Percentiles rank a stretch among this genome's conserved stretches.
Evolutionary conservation across 2,329 filamentous ascomycete species (phyloP).

Genomic region (Clonostachys solani): DNA sequence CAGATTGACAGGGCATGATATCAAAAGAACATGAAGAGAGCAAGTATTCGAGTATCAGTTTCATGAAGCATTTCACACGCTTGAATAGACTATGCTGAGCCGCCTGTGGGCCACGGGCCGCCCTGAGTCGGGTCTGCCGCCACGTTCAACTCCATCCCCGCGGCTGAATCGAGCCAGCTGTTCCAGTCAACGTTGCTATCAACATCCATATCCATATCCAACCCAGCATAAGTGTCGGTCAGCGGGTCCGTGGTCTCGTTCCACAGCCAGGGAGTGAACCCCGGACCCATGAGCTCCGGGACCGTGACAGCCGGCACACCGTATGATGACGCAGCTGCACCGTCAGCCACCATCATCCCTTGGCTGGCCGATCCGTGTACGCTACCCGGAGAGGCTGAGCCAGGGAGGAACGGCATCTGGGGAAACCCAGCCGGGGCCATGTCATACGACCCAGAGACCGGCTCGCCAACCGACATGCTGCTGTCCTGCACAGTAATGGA

Average conservation of each 20-base stretch:
- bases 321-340: background rate
- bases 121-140: too few species aligned
- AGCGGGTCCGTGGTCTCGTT: constrained; percentile 14
- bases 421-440: background rate
- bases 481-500: background rate
- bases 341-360: background rate
- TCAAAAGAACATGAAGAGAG: too few species aligned
- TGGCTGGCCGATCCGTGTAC: background rate
- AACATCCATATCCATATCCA: constrained; percentile 20
- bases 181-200: constrained; percentile 26
- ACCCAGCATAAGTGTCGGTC: constrained; percentile 12
- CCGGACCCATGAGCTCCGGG: constrained; percentile 2
- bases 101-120: too few species aligned
- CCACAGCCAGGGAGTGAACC: constrained; percentile 25
- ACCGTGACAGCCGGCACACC: background rate
- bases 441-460: background rate
- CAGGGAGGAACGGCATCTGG: too few species aligned
- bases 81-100: too few species aligned
- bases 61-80: too few species aligned
- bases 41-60: too few species aligned
- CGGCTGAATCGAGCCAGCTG: constrained; percentile 25
- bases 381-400: background rate
- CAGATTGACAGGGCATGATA: too few species aligned
- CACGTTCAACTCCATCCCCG: constrained; percentile 15
- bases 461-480: background rate